Evolutionary conservation across 331 rosid genomes (phyloP).

Genomic region (Erythrophleum ivorense): DNA sequence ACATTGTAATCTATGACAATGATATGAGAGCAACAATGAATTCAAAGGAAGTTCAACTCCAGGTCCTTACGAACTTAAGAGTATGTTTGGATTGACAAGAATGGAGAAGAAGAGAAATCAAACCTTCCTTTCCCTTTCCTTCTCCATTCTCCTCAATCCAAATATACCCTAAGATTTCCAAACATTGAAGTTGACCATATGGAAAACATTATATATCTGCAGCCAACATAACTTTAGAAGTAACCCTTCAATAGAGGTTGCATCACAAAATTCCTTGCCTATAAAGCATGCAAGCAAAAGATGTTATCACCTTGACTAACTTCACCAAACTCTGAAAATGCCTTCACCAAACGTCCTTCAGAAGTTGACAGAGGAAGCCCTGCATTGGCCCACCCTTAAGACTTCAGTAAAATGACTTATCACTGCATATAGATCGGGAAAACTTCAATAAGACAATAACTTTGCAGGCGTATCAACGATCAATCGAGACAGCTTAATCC

Average conservation of each 20-base stretch:
- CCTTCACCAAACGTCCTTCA: conserved; percentile 44
- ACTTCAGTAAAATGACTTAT: conserved; percentile 39
- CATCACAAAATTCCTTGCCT: conserved; percentile 15
- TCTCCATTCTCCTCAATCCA: neutral
- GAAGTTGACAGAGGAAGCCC: conserved; percentile 53
- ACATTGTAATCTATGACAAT: neutral
- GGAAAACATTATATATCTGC: conserved; percentile 7
- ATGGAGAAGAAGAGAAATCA: neutral
- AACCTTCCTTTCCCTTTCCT: neutral
- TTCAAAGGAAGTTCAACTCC: neutral
- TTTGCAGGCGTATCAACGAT: conserved; percentile 1
- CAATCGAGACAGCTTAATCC: conserved; percentile 4
- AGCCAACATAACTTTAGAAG: neutral
- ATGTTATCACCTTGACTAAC: conserved; percentile 43
- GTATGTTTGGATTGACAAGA: neutral
- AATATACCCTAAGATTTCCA: neutral
- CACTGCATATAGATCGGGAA: conserved; percentile 27
- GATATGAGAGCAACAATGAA: neutral
- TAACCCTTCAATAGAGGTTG: neutral
- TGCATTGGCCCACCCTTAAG: conserved; percentile 41
- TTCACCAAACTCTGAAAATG: conserved; percentile 49
- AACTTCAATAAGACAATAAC: conserved; percentile 24
- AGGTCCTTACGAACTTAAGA: neutral
- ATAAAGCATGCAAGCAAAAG: conserved; percentile 2
- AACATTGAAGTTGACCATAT: neutral